phyloP scores from a whole-genome alignment of 2,329 filamentous ascomycete species.

The Ploettnerulaceae sp. region DNA sequence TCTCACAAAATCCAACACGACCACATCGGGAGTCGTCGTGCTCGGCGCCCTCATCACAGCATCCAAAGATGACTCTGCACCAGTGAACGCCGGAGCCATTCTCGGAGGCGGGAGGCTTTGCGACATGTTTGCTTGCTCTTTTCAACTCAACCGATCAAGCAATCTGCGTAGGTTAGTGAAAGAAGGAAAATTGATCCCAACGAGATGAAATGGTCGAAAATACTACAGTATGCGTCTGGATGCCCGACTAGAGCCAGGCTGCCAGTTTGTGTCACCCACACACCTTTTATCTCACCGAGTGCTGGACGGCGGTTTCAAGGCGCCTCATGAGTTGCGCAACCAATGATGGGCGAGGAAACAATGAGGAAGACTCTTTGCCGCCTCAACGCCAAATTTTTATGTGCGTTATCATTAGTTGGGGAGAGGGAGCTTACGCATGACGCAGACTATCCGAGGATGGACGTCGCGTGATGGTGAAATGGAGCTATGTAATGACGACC shows the following conservation, averaged over 20 bases:
- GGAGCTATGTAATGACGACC: not conserved
- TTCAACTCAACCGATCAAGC: too few relatives aligned
- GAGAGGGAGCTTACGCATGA: conserved; percentile 1
- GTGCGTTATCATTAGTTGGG: too few relatives aligned
- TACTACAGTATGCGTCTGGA: not conserved
- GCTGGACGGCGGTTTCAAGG: too few relatives aligned
- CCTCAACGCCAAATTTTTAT: not conserved
- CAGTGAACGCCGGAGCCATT: not conserved
- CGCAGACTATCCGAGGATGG: not conserved
- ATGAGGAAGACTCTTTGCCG: not conserved
- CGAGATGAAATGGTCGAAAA: too few relatives aligned
- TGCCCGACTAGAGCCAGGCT: conserved; percentile 7
- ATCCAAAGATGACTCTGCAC: conserved; percentile 29
- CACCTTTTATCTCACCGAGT: conserved; percentile 7
- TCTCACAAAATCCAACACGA: conserved; percentile 37
- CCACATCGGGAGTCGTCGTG: conserved; percentile 35
- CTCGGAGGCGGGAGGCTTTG: not conserved
- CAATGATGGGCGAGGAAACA: not conserved
- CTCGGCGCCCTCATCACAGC: conserved; percentile 41
- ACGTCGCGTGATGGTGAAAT: conserved; percentile 3
- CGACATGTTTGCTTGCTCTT: not conserved
- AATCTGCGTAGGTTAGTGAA: too few relatives aligned
- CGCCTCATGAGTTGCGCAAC: not conserved
- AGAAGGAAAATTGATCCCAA: too few relatives aligned
- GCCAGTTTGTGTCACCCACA: conserved; percentile 14